Base-by-base conservation (phyloP, 192 early-diverging fungal genomes). In the Coemansia sp. region DNA sequence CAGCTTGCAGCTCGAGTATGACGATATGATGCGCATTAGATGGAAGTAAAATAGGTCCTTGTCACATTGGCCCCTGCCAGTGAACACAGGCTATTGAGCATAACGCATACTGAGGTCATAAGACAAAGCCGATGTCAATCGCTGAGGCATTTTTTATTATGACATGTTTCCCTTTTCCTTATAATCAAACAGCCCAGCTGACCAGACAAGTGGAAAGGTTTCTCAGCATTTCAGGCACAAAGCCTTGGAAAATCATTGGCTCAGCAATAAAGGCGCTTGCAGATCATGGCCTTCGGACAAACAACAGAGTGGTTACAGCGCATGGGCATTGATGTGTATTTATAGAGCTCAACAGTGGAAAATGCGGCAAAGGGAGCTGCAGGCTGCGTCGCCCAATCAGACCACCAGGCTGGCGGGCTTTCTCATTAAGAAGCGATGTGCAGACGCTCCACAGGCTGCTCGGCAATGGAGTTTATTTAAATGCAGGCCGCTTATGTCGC, bases 361-460 rank as follows among this genome's bases (percentile, higher is more conserved):
- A 10, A 26, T 53, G 21, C 51, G 51, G 26, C 52, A 14, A 25
- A 54, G 25, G 14, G 25, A 54, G 26, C 23, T 54, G 52, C 52
- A 54, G 26, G 8, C 22, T 25, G 26, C 14, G 15, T 26, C 52
- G 12, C 52, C 54, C 54, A 56, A 56, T 56, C 54, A 56, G 54
- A 55, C 53, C 53, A 55, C n/a, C 53, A 15, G 53, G 34, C 54
- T 20, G 8, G 28, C 54, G 14, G 7, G 17, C 28, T n/a, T 15
- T 56, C 54, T 56, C 54, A 56, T 56, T 56, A 31, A 6, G 52
- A 54, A 54, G 22, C n/a, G 28, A 56, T 56, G 12, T 56, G 54
- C 54, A 56, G 28, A 5, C 50, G 12, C 11, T 34, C 15, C 19
- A 7, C 47, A 48, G 19, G n/a, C 47, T 15, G 19, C 17, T 19